Base-by-base conservation (phyloP, 345 rosid species). In the Brassica rapa region DNA sequence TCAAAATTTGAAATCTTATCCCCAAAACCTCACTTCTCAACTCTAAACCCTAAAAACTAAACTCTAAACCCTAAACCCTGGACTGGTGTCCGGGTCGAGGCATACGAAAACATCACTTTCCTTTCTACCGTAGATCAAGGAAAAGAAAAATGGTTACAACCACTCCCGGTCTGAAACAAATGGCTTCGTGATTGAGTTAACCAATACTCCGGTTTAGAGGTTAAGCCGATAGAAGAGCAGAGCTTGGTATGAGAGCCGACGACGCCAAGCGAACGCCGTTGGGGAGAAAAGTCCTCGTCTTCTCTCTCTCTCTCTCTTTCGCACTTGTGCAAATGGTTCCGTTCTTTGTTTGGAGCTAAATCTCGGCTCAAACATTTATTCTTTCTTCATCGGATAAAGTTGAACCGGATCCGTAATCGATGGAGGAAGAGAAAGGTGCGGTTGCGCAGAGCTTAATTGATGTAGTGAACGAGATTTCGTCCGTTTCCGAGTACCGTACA, bases 391-490 rank as follows among this genome's bases (percentile, higher is more conserved):
- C 0, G 75, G 37, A 79, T 19, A 53, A 25, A 11, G 63, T n/a
- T 57, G 24, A 64, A 30, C 8, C 68, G 77, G 83, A 80, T 75
- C 83, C 73, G 62, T 33, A 21, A 4, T 23, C 43, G 57, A 87
- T 86, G 94, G 98, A 85, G 77, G 91, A 84, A n/a, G 92, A 72
- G 76, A 85, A 84, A 75, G 82, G 81, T 43, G 74, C 60, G 23
- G 30, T 81, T 43, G 84, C 83, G 43, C 87, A 82, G 86, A 70
- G 89, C 65, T 84, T 91, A 83, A 87, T 88, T 33, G 93, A 89
- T 33, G 63, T 77, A n/a, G 98, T 91, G 65, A 85, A 86, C 85
- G 89, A 88, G 76, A 89, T 93, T 75, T 72, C 93, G 10, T 62
- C 89, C 43, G 79, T 88, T 65, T 80, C 88, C 2, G 94, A 89